Base-by-base conservation (phyloP, 2,329 filamentous ascomycete genomes). In the Zymoseptoria tritici region DNA sequence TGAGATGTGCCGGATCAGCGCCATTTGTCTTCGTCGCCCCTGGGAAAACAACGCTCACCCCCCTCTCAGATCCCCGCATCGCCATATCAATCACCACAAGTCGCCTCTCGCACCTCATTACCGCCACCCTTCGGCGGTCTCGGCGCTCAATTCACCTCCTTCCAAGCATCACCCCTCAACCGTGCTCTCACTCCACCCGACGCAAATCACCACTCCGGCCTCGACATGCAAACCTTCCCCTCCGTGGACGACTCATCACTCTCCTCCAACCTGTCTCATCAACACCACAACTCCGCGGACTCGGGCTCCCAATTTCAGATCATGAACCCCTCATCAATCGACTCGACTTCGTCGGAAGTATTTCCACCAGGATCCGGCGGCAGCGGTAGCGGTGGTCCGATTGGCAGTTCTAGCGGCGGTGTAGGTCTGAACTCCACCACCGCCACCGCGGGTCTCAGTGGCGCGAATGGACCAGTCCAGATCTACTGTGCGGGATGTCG, bases 401-500 rank as follows among this genome's bases (percentile, higher is more conserved):
- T 53, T n/a, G 42, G 50, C 26, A 20, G 16, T 11, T 24, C 46
- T 16, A 46, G 36, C 36, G 36, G 36, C 36, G 36, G 36, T 7
- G 36, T 46, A 5, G 36, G 36, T 46, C 36, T 46, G 36, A 16
- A 46, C 4, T 46, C 36, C 2, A 16, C 36, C 2, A 46, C 36
- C 13, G 36, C 36, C 16, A 46, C 36, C 13, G 36, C 36, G 6
- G 36, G 36, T 16, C 16, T 46, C 13, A 46, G 36, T 6, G 36
- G 36, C 36, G 4, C 36, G 6, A 52, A 26, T 21, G 63, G 64
- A 55, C 67, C 73, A 31, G 88, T 93, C 2, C 90, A 96, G 72
- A 96, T 97, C 50, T 96, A 96, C 73, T 97, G 93, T 73, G 90
- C 92, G 20, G 89, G 88, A 54, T 97, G 93, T 71, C 86, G 90